Base-by-base conservation (phyloP, 306 rosid genomes). In the Vigna trinervia region DNA sequence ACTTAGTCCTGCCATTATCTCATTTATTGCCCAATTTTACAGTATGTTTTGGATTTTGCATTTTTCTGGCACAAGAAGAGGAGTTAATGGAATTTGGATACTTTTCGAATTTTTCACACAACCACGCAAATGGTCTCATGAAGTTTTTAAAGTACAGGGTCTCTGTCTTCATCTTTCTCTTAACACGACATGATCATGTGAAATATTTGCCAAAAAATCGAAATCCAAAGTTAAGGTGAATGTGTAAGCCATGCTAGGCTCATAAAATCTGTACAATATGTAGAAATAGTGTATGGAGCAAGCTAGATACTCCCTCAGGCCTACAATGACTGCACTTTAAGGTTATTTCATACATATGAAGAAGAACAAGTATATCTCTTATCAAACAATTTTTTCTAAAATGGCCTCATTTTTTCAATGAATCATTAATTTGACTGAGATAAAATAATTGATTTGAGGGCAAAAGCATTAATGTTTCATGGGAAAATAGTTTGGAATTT, bases 101-200 rank as follows among this genome's bases (percentile, higher is more conserved):
- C 6, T 41, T 30, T 14, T 13, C 1, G 61, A 70, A 9, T 15
- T 50, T n/a, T 50, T 58, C 23, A 6, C 39, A 39, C 8, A 6
- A 57, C n/a, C 19, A 43, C 10, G 59, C n/a, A 41, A 32, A 45
- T 3, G 6, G 34, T 28, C 34, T 30, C 46, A 6, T 28, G 28
- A 46, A 28, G 38, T 26, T 59, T 59, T 59, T 28, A 39, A 26
- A 26, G 65, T 59, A 19, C 5, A 23, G 9, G 1, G 39, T 58
- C 64, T n/a, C 4, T 59, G 30, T 58, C 12, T 73, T 11, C 20
- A 6, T 38, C 43, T 6, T 22, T 39, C 41, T 58, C 57, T 58
- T 74, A 23, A 74, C 57, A 74, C 59, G 60, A 28, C 56, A 59
- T n/a, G 59, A 15, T 45, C 58, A 10, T n/a, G 47, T 69, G 43